Conservation (phyloP, 257 asterid species). For the Scutellaria baicalensis region DNA sequence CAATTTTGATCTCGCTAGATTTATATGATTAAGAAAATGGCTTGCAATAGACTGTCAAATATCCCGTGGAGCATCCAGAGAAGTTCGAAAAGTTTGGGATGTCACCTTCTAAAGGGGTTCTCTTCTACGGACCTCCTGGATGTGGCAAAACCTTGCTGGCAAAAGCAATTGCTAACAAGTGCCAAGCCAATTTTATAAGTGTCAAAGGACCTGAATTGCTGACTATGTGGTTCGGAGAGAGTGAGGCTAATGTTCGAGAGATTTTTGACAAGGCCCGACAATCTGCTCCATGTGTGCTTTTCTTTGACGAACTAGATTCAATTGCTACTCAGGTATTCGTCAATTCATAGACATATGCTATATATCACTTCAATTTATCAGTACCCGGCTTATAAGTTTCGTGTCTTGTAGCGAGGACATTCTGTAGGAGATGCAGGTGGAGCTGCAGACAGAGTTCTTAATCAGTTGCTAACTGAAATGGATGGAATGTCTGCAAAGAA, state of each 20-base stretch:
- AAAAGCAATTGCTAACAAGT: constrained; percentile 44
- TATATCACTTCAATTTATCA: not conserved
- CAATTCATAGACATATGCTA: not conserved
- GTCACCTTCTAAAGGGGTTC: constrained; percentile 47
- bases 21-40: not conserved
- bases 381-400: no score
- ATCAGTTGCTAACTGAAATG: constrained; percentile 44
- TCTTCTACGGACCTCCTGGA: constrained; percentile 45
- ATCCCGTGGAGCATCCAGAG: constrained; percentile 45
- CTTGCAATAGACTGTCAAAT: constrained; percentile 32
- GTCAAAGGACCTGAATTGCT: constrained; percentile 39
- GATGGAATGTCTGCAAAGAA: constrained; percentile 35
- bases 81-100: constrained; percentile 43
- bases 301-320: constrained; percentile 46
- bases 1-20: not conserved
- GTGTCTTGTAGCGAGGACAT: constrained; percentile 22
- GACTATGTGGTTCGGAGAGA: constrained; percentile 42
- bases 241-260: constrained; percentile 44
- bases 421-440: constrained; percentile 43
- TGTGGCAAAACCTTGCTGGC: constrained; percentile 50
- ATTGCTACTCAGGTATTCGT: constrained; percentile 37
- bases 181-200: constrained; percentile 38
- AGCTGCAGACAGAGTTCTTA: constrained; percentile 39
- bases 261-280: constrained; percentile 41
- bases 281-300: constrained; percentile 44